These are phyloP conservation scores for Thermothielavioides terrestris DNA, from an alignment of 495 filamentous ascomycete genomes.

Conservation along the genomic window DNA sequence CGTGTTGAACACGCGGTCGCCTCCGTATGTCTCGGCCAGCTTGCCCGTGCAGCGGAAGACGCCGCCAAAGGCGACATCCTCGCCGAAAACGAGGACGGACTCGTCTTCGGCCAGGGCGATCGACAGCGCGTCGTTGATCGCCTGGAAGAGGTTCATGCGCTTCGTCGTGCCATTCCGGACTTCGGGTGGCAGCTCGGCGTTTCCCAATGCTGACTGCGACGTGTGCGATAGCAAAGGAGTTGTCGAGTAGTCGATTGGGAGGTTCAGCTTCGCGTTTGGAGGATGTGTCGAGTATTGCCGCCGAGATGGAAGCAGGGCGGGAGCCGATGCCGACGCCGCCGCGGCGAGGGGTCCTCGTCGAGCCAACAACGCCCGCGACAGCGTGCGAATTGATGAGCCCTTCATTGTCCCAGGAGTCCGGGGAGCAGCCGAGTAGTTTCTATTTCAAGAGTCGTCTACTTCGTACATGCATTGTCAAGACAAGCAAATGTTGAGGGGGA, in stretches of 20 bases:
- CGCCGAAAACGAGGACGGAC: constrained; percentile 83
- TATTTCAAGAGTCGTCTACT: neutral
- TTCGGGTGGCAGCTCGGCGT: constrained; percentile 53
- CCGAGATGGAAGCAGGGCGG: neutral
- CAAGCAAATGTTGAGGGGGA: no score
- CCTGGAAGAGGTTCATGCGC: constrained; percentile 84
- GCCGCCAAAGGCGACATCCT: constrained; percentile 94
- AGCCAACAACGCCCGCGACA: constrained; percentile 12
- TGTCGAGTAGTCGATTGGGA: constrained; percentile 79
- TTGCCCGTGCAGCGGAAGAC: constrained; percentile 95
- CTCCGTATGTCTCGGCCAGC: constrained; percentile 75
- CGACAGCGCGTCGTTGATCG: constrained; percentile 81
- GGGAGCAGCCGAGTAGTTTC: neutral
- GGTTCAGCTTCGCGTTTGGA: constrained; percentile 58
- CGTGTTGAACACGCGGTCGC: constrained; percentile 91
- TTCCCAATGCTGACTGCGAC: constrained; percentile 57
- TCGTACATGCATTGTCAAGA: neutral
- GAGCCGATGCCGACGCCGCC: no score
- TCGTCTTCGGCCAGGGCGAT: constrained; percentile 77
- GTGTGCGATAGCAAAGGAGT: constrained; percentile 76
- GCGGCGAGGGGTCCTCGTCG: neutral
- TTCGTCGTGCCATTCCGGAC: constrained; percentile 64
- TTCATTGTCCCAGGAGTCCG: constrained; percentile 13
- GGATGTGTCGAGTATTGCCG: constrained; percentile 40
- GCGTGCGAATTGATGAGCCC: constrained; percentile 9